These are phyloP conservation scores for Malassezia cuniculi DNA, from an alignment of 1,284 basidiomycete species.

Conservation along the genomic window DNA sequence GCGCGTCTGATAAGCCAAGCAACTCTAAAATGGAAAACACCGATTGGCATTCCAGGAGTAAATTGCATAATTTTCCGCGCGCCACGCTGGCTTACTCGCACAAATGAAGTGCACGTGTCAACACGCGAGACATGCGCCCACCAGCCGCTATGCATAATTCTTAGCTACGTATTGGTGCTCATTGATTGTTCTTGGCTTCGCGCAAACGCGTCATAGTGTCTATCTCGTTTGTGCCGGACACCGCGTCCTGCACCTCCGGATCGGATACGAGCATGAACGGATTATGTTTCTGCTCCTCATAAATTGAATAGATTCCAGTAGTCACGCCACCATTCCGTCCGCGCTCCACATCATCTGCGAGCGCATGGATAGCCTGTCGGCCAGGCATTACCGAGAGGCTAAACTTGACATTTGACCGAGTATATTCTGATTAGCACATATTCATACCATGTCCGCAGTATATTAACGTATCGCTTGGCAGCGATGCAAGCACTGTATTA, in stretches of 20 bases:
- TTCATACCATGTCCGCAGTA: slow-evolving; percentile 66
- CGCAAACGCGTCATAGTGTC: slow-evolving; percentile 62
- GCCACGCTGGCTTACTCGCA: too few species aligned
- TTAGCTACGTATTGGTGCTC: too few species aligned
- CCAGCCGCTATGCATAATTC: too few species aligned
- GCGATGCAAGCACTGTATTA: slow-evolving; percentile 54
- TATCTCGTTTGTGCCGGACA: slow-evolving; percentile 48
- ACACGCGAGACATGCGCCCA: too few species aligned
- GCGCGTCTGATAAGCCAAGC: too few species aligned
- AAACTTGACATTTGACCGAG: slow-evolving; percentile 42
- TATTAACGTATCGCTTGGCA: slow-evolving; percentile 69
- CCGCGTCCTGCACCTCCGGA: slow-evolving; percentile 42
- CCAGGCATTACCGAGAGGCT: slow-evolving; percentile 53
- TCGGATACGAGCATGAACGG: slow-evolving; percentile 44
- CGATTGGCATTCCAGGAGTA: too few species aligned
- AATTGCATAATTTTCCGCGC: too few species aligned
- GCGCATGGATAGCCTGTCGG: slow-evolving; percentile 52
- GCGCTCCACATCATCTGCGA: slow-evolving; percentile 42
- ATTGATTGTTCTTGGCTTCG: slow-evolving; percentile 76
- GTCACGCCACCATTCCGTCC: slow-evolving; percentile 51
- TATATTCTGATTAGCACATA: slow-evolving; percentile 37
- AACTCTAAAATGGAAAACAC: too few species aligned
- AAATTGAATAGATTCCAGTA: slow-evolving; percentile 67
- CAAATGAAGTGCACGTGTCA: too few species aligned
- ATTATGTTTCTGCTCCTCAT: slow-evolving; percentile 57